phyloP scores from a whole-genome alignment of 148 eudicot species.

The Chenopodium quinoa region DNA sequence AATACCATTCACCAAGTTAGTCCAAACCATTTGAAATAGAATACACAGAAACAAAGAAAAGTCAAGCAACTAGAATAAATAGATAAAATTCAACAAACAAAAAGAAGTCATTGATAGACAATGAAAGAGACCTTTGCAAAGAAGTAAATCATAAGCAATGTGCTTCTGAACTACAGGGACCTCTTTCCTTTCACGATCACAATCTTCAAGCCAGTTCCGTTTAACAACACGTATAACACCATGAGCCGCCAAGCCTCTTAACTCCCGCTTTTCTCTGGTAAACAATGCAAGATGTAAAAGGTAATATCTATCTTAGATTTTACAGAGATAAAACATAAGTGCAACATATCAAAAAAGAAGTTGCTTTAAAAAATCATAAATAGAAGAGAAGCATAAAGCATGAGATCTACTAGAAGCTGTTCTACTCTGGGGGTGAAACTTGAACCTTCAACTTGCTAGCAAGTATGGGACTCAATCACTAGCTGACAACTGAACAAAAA shows the following conservation, averaged over 20 bases:
- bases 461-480: neutral
- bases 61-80: neutral
- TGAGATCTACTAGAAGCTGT: neutral
- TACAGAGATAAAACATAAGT: neutral
- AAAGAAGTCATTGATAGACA: slow-evolving; percentile 7
- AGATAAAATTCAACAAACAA: slow-evolving; percentile 2
- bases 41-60: neutral
- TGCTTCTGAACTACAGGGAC: slow-evolving; percentile 72
- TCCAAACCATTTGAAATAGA: neutral
- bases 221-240: slow-evolving; percentile 73
- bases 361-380: neutral
- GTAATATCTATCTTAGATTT: neutral
- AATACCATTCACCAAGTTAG: neutral
- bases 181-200: slow-evolving; percentile 78
- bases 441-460: neutral
- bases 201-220: slow-evolving; percentile 82
- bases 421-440: neutral
- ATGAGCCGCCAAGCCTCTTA: slow-evolving; percentile 79
- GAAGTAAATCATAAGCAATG: slow-evolving; percentile 79
- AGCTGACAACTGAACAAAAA: neutral
- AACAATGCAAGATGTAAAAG: slow-evolving; percentile 13
- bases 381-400: neutral
- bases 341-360: neutral
- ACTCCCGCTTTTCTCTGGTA: slow-evolving; percentile 77
- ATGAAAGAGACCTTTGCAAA: slow-evolving; percentile 60